Evolutionary conservation across 495 filamentous ascomycete genomes (phyloP).

Genomic region (Aspergillus heteromorphus): DNA sequence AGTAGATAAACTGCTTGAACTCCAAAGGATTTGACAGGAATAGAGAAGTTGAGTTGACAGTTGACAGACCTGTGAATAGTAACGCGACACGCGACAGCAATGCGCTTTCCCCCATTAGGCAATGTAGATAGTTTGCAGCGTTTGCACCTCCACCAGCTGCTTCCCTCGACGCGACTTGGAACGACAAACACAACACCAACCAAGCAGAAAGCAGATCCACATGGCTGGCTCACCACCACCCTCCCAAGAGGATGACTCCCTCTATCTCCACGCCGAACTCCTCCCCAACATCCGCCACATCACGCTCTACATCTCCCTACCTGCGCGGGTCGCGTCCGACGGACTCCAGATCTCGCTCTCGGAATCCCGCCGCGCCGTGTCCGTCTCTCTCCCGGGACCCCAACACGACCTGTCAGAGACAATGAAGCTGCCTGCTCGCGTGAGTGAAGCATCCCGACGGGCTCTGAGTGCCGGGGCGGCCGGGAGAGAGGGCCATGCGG

Average conservation of each 20-base stretch:
- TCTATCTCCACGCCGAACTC: conserved; percentile 77
- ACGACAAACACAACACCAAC: background rate
- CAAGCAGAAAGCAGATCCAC: background rate
- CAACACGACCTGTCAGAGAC: conserved; percentile 36
- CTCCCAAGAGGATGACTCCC: conserved; percentile 6
- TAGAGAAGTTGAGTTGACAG: no score
- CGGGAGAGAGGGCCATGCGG: background rate
- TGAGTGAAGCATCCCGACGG: conserved; percentile 33
- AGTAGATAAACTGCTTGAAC: no score
- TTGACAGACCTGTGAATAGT: no score
- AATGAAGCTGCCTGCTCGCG: conserved; percentile 62
- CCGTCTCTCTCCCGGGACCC: conserved; percentile 42
- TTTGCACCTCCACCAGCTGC: no score
- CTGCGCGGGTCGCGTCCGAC: no score
- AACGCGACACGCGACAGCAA: no score
- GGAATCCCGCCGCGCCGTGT: conserved; percentile 36
- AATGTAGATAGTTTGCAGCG: no score
- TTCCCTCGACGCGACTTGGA: no score
- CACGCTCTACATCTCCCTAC: conserved; percentile 67
- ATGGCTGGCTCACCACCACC: background rate
- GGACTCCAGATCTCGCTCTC: conserved; percentile 29
- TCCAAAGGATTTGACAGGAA: no score
- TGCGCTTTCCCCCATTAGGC: no score
- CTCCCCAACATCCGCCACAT: conserved; percentile 82
- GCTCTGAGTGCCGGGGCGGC: conserved; percentile 5